Evolutionary conservation across 2,329 filamentous ascomycete genomes (phyloP).

Genomic region (Celoporthe dispersa): DNA sequence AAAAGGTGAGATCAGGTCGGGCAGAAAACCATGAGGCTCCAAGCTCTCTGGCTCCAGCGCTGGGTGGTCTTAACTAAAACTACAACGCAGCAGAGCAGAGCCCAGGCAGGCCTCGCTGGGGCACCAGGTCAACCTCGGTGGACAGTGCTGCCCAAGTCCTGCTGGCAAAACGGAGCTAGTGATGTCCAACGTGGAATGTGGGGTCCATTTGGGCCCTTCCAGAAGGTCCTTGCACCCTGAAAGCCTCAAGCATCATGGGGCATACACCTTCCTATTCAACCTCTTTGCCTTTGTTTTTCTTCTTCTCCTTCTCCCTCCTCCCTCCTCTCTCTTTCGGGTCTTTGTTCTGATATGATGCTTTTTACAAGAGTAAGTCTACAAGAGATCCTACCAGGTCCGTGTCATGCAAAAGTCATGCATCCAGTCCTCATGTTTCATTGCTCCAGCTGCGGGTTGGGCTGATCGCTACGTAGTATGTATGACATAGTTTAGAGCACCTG

Average conservation of each 20-base stretch:
- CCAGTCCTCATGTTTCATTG: not conserved
- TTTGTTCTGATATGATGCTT: not conserved
- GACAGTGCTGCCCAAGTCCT: slow-evolving; percentile 6
- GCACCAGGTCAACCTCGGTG: not conserved
- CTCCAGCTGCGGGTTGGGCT: not conserved
- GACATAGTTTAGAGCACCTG: not conserved
- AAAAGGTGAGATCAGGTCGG: slow-evolving; percentile 13
- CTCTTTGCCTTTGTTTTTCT: not conserved
- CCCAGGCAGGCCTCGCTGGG: not conserved
- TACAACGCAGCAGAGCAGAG: not conserved
- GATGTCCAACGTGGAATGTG: not conserved
- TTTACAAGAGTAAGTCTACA: not conserved
- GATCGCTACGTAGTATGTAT: not conserved
- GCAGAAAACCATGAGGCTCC: slow-evolving; percentile 13
- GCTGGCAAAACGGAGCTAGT: slow-evolving; percentile 12
- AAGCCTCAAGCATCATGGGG: not conserved
- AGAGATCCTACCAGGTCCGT: not conserved
- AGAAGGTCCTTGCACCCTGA: not conserved
- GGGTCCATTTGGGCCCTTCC: slow-evolving; percentile 4
- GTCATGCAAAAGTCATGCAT: not conserved
- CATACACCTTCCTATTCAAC: not conserved
- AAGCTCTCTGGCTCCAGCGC: not conserved
- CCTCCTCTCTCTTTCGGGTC: not conserved
- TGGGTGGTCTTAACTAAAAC: not conserved
- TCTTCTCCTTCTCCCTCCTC: not conserved